These are phyloP conservation scores for Debaryomyces robertsiae DNA, from an alignment of 1,139 yeast genomes.

Conservation along the genomic window DNA sequence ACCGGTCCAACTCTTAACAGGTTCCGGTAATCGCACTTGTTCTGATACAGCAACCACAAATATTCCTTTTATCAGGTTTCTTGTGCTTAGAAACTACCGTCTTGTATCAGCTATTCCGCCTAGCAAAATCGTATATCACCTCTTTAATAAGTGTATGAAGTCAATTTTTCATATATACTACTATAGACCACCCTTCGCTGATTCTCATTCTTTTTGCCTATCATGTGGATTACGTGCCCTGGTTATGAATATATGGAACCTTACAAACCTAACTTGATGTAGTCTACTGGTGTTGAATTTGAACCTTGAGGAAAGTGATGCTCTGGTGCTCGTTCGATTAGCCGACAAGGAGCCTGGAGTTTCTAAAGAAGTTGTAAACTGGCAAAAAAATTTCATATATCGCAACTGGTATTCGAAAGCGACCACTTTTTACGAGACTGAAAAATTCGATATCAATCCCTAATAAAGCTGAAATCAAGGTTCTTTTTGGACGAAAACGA, in stretches of 20 bases:
- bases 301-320: no score
- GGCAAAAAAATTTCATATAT: neutral
- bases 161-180: no score
- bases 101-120: no score
- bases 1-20: neutral
- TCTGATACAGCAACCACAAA: conserved; percentile 5
- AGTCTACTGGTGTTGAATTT: no score
- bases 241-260: neutral
- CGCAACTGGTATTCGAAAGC: conserved; percentile 7
- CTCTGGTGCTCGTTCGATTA: no score
- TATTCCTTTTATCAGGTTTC: neutral
- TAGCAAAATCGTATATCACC: no score
- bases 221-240: conserved; percentile 8
- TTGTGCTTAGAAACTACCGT: no score
- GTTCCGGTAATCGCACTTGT: conserved; percentile 8
- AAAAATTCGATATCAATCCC: neutral
- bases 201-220: conserved; percentile 5
- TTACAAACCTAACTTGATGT: no score
- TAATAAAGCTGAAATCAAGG: no score
- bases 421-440: conserved; percentile 5
- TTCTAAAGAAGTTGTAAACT: neutral
- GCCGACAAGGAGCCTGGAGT: no score
- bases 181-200: neutral
- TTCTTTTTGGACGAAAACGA: no score
- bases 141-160: no score